Evolutionary conservation across 768 basidiomycete species (phyloP), one percentile per base, ranked within the genome.

Genomic region (Tephrocybe sp.): DNA sequence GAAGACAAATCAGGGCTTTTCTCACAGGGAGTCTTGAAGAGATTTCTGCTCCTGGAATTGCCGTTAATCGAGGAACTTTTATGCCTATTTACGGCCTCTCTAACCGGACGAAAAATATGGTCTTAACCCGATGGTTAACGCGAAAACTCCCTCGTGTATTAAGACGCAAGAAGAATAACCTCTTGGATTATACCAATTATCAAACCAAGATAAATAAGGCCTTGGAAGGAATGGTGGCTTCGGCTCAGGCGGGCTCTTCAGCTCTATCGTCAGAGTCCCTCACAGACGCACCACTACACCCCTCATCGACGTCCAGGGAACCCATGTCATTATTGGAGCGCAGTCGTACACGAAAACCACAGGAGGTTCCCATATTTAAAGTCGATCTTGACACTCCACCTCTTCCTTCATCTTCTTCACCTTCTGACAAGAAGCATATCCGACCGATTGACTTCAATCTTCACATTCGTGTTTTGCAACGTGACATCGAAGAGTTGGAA

Each of bases 51-150:
- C 86, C 84, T 5, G 74, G 65, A 44, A 70, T 89, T 26, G 62
- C 77, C 2, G 65, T 88, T 36, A 86, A 80, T 53, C 73, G 78
- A 19, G 70, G 62, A 19, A 80, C 79, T 54, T 64, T 90, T 12
- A 62, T 86, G 6, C 70, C 87, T 4, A 77, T 83, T 3, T 72
- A 83, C 36, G 82, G 82, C 4, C 62, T 76, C 34, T 76, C 79
- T 31, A 87, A 86, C 56, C 73, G 79, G 39, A 65, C 76, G 53
- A 86, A 83, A 64, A 73, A 83, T 38, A 52, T 80, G n/a, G 69
- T 71, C 33, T 62, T 89, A 46, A 73, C 88, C 71, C 71, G 77
- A 23, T 90, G 86, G 78, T 64, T 87, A 31, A 62, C 67, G 14
- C 66, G 67, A 19, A 81, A 79, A 61, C 57, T 80, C 11, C 71